A percentile compares a stretch with the other conserved stretches of the same genome.
Conservation (phyloP, 805 yeast genomes). For the Barnettozyma pratensis region DNA sequence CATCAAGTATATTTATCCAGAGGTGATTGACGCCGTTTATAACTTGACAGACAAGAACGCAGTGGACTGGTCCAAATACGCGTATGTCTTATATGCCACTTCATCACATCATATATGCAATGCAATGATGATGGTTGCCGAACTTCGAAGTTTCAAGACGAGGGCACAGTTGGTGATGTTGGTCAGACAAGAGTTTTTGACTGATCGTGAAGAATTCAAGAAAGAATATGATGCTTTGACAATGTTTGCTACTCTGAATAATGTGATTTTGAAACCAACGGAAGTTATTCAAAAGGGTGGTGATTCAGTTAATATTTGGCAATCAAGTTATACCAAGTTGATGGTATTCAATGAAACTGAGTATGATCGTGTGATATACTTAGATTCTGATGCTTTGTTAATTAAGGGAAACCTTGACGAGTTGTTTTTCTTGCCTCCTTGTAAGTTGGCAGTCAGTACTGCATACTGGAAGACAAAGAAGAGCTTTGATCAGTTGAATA, state of each 20-base stretch:
- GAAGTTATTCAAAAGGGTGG: slow-evolving; percentile 12
- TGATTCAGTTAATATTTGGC: slow-evolving; percentile 33
- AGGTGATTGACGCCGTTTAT: slow-evolving; percentile 19
- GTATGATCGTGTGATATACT: slow-evolving; percentile 48
- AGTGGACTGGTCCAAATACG: slow-evolving; percentile 40
- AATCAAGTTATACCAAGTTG: slow-evolving; percentile 49
- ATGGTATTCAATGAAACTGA: slow-evolving; percentile 43
- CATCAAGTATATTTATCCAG: slow-evolving; percentile 21
- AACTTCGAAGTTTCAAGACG: slow-evolving; percentile 33
- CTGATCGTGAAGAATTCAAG: slow-evolving; percentile 13
- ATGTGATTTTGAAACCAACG: slow-evolving; percentile 17
- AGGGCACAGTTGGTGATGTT: slow-evolving; percentile 45
- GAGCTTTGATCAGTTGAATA: slow-evolving; percentile 20
- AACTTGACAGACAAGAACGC: slow-evolving; percentile 13
- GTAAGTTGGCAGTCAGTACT: slow-evolving; percentile 41
- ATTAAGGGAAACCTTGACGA: slow-evolving; percentile 42
- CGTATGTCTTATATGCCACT: slow-evolving; percentile 62
- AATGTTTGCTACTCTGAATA: slow-evolving; percentile 6
- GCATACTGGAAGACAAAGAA: slow-evolving; percentile 35
- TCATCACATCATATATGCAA: slow-evolving; percentile 44
- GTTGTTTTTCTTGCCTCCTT: slow-evolving; percentile 44
- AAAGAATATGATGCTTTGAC: slow-evolving; percentile 10
- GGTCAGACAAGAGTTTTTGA: slow-evolving; percentile 27
- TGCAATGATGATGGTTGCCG: slow-evolving; percentile 43
- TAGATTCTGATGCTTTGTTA: slow-evolving; percentile 52